Evolutionary conservation across 2,329 filamentous ascomycete genomes (phyloP), one percentile per base, ranked within the genome.

Genomic region (Aspergillus udagawae): DNA sequence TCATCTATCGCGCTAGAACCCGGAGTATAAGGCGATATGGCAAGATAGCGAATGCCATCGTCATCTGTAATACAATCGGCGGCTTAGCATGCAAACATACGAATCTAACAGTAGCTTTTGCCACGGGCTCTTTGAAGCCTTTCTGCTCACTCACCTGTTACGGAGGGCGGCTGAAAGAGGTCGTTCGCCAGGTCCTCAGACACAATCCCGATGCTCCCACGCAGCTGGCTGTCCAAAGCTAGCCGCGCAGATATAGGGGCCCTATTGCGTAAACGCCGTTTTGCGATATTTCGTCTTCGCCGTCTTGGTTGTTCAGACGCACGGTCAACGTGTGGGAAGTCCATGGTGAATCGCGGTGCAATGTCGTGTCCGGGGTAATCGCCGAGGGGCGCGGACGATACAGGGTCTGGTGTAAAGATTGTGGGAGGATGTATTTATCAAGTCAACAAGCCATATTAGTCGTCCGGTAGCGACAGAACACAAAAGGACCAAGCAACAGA

Each of bases 141-240:
- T 10, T 5, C 38, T n/a, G 5, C 29, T 52, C n/a, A 64, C 63
- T 66, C 65, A 80, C 83, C 73, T 72, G 86, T 83, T 73, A 69
- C 79, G 67, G 63, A 76, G 75, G 65, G 82, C 68, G 65, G 85
- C 78, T 60, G 90, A 86, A 76, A 95, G 52, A 97, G 82, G 69
- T 95, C 89, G 49, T 83, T 80, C 67, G 92, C 91, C 52, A 99
- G 81, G 73, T 96, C 91, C 67, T 91, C 88, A 12, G 93, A 96
- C 53, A 97, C 76, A 62, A 94, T 84, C 61, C 92, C 94, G 60
- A 92, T 83, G 70, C 96, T 91, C 53, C 90, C 91, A 75, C 88
- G 90, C 67, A 96, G 82, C 72, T 89, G 88, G 70, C 92, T 89
- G 74, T 96, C 92, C 56, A 97, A 84, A 41, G 95, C 83, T 52